These are phyloP conservation scores for Lentinula novae-zelandiae DNA, from an alignment of 1,284 basidiomycete genomes.

Conservation along the genomic window DNA sequence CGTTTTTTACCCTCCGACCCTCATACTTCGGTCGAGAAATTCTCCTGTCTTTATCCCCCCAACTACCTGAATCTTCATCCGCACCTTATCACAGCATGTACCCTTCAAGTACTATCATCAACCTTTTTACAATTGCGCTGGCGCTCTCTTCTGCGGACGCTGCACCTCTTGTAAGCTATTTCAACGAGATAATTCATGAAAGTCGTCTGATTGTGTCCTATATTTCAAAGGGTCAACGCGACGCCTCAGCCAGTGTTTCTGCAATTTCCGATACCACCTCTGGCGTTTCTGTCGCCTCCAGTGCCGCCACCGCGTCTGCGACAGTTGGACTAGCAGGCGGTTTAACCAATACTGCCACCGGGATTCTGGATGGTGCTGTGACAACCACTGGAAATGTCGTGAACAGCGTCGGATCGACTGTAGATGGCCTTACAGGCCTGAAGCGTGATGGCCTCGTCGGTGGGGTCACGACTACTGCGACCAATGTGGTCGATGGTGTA, in stretches of 20 bases:
- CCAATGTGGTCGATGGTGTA: not conserved
- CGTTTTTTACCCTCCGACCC: not conserved
- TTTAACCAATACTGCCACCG: not conserved
- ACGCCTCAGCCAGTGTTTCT: not conserved
- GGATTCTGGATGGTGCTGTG: not conserved
- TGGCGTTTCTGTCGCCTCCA: not conserved
- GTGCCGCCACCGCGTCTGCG: not conserved
- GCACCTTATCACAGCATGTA: not conserved
- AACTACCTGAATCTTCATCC: not conserved
- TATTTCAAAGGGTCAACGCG: not conserved
- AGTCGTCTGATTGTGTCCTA: not conserved
- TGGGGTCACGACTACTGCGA: not conserved
- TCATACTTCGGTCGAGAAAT: not conserved
- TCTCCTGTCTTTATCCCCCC: not conserved
- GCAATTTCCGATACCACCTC: not conserved
- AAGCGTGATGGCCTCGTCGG: not conserved
- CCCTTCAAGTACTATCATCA: not conserved
- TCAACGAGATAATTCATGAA: not conserved
- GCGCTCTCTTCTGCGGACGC: not conserved
- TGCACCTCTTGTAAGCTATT: not conserved
- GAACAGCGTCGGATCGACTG: not conserved
- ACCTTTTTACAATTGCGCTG: conserved; percentile 1
- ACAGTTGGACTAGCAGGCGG: not conserved
- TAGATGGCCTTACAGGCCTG: not conserved
- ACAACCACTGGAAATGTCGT: not conserved